A percentile compares a stretch with the other conserved stretches of the same genome.
These are phyloP conservation scores for Phytophthora megakarya DNA, from an alignment of 352 stramenopile genomes.

Conservation along the genomic window DNA sequence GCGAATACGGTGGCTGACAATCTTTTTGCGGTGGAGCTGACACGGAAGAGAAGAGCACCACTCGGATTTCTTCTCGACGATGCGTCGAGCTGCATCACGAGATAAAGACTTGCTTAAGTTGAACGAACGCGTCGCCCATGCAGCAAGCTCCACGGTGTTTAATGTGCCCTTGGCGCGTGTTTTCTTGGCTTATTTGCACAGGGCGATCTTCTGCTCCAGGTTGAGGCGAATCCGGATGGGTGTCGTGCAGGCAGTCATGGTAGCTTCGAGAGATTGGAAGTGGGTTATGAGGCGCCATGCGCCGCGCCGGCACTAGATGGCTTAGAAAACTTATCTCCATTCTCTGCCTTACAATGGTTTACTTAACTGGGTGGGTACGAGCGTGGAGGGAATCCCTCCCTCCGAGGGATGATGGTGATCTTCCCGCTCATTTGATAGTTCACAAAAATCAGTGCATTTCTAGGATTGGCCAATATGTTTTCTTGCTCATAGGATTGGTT, in stretches of 20 bases:
- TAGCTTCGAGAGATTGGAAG: neutral
- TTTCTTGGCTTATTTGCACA: neutral
- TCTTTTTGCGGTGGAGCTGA: neutral
- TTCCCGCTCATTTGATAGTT: neutral
- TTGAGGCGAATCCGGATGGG: neutral
- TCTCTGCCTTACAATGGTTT: constrained; percentile 1
- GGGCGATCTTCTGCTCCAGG: constrained; percentile 1
- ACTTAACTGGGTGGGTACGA: neutral
- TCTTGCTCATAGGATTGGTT: too few relatives aligned
- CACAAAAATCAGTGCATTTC: neutral
- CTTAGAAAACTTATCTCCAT: neutral
- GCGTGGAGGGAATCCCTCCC: too few relatives aligned
- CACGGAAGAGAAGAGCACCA: neutral
- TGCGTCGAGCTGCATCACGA: neutral
- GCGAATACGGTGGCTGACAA: neutral
- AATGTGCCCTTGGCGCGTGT: neutral
- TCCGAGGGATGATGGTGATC: constrained; percentile 7
- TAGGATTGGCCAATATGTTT: neutral
- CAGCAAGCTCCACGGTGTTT: neutral
- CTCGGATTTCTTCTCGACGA: neutral
- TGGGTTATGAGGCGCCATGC: too few relatives aligned
- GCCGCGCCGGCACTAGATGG: neutral
- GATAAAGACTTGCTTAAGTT: neutral
- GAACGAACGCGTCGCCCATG: neutral
- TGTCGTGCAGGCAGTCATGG: neutral